Percentiles rank a stretch among this genome's conserved stretches.
phyloP scores from a whole-genome alignment of 2,329 filamentous ascomycete species.

The Aureobasidium namibiae region DNA sequence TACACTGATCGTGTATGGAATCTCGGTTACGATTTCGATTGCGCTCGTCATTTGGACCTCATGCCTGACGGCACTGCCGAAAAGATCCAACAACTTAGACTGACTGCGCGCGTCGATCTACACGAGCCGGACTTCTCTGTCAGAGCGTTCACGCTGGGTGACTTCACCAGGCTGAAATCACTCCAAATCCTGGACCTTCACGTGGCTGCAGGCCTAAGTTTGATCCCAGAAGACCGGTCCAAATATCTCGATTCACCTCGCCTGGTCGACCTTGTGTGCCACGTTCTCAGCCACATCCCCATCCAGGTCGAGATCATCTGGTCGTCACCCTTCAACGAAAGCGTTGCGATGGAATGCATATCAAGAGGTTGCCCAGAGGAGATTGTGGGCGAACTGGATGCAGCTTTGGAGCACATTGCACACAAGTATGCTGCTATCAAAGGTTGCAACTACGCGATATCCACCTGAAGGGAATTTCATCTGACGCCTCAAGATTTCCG shows the following conservation, averaged over 20 bases:
- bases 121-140: background rate
- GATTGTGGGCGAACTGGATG: background rate
- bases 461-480: too few relatives aligned
- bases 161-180: background rate
- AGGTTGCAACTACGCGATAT: too few relatives aligned
- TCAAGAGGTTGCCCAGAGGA: too few relatives aligned
- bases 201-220: background rate
- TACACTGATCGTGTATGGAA: background rate
- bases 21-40: background rate
- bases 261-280: background rate
- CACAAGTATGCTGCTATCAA: background rate
- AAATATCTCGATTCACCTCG: background rate
- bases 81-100: background rate
- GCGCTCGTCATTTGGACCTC: background rate
- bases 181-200: background rate
- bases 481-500: too few relatives aligned
- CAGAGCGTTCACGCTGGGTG: background rate
- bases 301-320: background rate
- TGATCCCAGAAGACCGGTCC: background rate
- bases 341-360: too few relatives aligned
- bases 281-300: background rate
- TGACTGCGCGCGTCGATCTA: background rate
- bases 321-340: background rate
- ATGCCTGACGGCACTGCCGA: background rate
- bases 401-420: background rate